Base-by-base conservation (phyloP, 2,329 filamentous ascomycete species). In the Thielaviopsis punctulata region DNA sequence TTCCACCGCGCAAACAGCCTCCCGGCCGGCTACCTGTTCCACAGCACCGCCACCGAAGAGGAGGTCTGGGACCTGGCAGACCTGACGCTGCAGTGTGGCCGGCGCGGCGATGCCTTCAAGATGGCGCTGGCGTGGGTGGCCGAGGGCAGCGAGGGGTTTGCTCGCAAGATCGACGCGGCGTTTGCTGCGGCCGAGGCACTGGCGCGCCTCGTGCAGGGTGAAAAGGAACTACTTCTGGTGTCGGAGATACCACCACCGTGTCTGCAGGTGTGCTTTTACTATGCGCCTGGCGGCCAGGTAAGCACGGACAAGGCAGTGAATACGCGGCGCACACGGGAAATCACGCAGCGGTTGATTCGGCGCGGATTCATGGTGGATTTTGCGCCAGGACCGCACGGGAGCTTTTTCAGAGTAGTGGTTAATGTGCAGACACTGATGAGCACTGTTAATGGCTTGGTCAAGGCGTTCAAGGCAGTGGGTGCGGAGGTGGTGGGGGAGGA, bases 261-360 rank as follows among this genome's bases (percentile, higher is more conserved):
- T 66, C 69, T 95, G 63, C 92, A 96, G 68, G 84, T 96, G 21
- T 95, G 90, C 70, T 96, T 96, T 65, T 95, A 95, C 64, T 88
- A 85, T 61, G 79, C 82, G 0, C 77, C 77, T 0, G 69, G 69
- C 1, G 53, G 46, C 8, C 12, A 23, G 22, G 18, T 50, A 39
- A 47, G 46, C 1, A 50, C 46, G 7, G 46, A 41, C 18, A 57
- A 57, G 1, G 77, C 80, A 2, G 60, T 65, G 53, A 79, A 78
- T 60, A 76, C 74, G 27, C 60, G 62, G 41, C 63, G 67, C 41
- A 78, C 76, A 27, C 66, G 68, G 58, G 62, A 58, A 8, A 74
- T 78, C 60, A 74, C 71, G 1, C 62, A 63, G 48, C 66, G 61
- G 58, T 63, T 79, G 56, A 68, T 77, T 12, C 56, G 59, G 2